Evolutionary conservation across 2,329 filamentous ascomycete species (phyloP), one percentile per base, ranked within the genome.

Genomic region (Neospermospora avenae): DNA sequence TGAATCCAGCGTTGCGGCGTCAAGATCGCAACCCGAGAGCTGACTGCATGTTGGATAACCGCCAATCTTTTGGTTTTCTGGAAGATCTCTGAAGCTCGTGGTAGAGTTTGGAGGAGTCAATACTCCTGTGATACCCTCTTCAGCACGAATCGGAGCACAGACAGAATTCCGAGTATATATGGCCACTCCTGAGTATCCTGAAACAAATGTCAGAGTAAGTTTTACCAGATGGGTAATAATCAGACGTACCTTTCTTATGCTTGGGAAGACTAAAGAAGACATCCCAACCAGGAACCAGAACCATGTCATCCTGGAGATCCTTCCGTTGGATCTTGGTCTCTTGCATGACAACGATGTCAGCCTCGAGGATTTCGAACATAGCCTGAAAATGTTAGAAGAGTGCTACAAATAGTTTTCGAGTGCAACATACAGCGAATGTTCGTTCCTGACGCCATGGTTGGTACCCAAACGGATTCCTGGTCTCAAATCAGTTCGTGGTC

Each of bases 271-370:
- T 97, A 76, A 97, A 97, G 76, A 88, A 96, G 65, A 93, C 93
- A 73, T 99, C 95, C 93, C 93, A 99, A 13, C 95, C 95, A 0
- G 90, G 86, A 0, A 98, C 86, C 35, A 98, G 79, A 10, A 98
- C 93, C 91, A 98, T 98, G 68, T 98, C 95, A 80, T 98, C 95
- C 42, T 81, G 83, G 1, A 99, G 79, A 68, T 97, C 93, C 72
- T 96, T 96, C 59, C 89, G 84, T 72, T 98, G 95, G 42, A 98
- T 97, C 76, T 98, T 99, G 45, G 91, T 87, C 75, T 98, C 95
- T 74, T 99, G 95, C 79, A 98, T 92, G 60, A 97, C 82, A 18
- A 98, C 86, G 65, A 99, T 95, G 73, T 99, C 95, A 56, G 93
- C 87, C 73, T 95, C 90, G 6, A 99, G 82, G 45, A 89, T 90